Conservation (phyloP, 805 yeast genomes). For the Candida anglica region DNA sequence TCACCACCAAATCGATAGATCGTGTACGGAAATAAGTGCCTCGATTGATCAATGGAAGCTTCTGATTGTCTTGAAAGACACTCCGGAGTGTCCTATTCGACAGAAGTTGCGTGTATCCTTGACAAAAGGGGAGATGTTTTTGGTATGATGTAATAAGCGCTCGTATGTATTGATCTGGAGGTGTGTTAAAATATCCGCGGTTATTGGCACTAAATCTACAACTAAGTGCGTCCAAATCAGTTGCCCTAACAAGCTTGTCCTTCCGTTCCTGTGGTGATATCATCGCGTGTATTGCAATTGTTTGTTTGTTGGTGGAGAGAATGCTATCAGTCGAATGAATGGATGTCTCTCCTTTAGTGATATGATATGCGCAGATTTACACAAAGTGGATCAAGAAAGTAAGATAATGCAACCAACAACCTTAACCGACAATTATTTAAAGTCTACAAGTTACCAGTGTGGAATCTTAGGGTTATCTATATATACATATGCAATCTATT, state of each 20-base stretch:
- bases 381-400: too few relatives aligned
- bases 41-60: constrained; percentile 64
- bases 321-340: too few relatives aligned
- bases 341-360: too few relatives aligned
- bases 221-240: constrained; percentile 71
- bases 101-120: constrained; percentile 35
- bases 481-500: too few relatives aligned
- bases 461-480: too few relatives aligned
- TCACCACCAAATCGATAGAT: constrained; percentile 45
- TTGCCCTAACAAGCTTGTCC: constrained; percentile 47
- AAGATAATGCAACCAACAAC: too few relatives aligned
- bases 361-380: too few relatives aligned
- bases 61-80: constrained; percentile 38
- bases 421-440: too few relatives aligned
- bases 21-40: constrained; percentile 65
- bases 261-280: constrained; percentile 30
- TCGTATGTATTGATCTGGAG: constrained; percentile 32
- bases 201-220: constrained; percentile 53
- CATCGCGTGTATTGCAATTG: constrained; percentile 12
- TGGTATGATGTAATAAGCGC: constrained; percentile 32
- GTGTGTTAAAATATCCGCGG: constrained; percentile 44
- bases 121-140: constrained; percentile 32
- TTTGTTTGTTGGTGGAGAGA: background rate
- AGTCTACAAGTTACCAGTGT: too few relatives aligned
- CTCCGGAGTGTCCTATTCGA: constrained; percentile 37